These are phyloP conservation scores for button mushroom (Agaricus bisporus) DNA, from an alignment of 768 basidiomycete genomes.

Conservation along the genomic window DNA sequence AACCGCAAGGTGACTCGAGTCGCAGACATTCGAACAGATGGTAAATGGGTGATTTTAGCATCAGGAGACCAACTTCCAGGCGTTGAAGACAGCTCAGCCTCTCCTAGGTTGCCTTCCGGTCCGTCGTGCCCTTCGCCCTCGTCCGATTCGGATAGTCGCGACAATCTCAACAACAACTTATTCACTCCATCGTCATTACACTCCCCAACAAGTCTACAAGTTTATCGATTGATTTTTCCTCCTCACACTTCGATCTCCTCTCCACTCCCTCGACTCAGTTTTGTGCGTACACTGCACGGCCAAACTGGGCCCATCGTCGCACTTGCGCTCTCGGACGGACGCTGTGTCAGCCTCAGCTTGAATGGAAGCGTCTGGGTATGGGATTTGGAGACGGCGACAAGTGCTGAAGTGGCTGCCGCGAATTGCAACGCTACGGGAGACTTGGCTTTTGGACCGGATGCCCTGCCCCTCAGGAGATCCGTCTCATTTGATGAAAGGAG, in stretches of 20 bases:
- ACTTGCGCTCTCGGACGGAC: conserved; percentile 72
- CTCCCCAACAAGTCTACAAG: conserved; percentile 53
- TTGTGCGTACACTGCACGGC: conserved; percentile 67
- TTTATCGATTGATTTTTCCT: conserved; percentile 69
- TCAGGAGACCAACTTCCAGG: conserved; percentile 37
- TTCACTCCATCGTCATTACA: conserved; percentile 19
- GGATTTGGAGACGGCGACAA: conserved; percentile 66
- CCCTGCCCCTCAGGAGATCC: conserved; percentile 29
- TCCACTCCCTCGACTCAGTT: conserved; percentile 58
- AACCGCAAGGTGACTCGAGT: conserved; percentile 65
- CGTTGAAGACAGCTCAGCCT: conserved; percentile 11
- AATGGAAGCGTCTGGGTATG: conserved; percentile 82
- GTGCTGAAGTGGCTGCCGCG: conserved; percentile 34
- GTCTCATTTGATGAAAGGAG: conserved; percentile 72
- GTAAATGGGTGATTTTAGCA: conserved; percentile 79
- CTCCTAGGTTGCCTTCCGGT: conserved; percentile 12
- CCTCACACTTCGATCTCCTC: conserved; percentile 35
- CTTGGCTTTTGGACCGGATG: conserved; percentile 4
- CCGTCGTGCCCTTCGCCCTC: conserved; percentile 20
- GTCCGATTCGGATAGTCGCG: conserved; percentile 2
- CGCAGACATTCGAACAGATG: conserved; percentile 75
- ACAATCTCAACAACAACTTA: background rate
- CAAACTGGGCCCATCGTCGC: conserved; percentile 61
- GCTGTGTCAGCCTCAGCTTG: conserved; percentile 68
- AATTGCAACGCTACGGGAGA: conserved; percentile 16